Evolutionary conservation across 2,329 filamentous ascomycete genomes (phyloP), one percentile per base, ranked within the genome.

Genomic region (Dactylellina parvicollis): DNA sequence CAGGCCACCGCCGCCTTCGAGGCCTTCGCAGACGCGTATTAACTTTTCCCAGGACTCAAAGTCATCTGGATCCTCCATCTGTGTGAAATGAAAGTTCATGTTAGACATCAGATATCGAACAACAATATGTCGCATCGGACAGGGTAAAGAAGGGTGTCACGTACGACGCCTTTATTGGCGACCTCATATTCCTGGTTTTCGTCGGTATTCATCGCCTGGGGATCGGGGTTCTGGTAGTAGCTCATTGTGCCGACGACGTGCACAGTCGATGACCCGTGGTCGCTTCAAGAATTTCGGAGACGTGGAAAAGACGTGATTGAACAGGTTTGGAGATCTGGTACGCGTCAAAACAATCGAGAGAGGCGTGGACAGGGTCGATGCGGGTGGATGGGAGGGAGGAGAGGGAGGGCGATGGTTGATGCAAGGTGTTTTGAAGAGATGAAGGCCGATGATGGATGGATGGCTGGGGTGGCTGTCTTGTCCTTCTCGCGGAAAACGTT

Each of bases 31-130:
- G 54, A 89, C 88, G 78, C 89, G 89, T 76, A 97, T 89, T 65
- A 98, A 87, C 81, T 92, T 94, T 82, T 98, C 94, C 95, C 95
- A 99, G 74, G 87, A 86, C 78, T 97, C 94, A 79, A 96, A 98
- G 79, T 92, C 93, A 81, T 99, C 95, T 10, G 92, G 86, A 76
- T 96, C 91, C 69, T 86, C 85, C 57, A 83, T 77, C 87, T 89
- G 77, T 34, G 36, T 1, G 22, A 20, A 38, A 30, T 20, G 10
- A 26, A 44, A 18, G 14, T 4, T 60, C 56, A 62, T 20, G 60
- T 20, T 44, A 70, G 22, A 40, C 14, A 8, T 20, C 3, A 9
- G 5, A 14, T n/a, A 38, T 36, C 3, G 24, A 49, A 30, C 36
- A 38, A 7, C 8, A 44, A 22, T 8, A 5, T 28, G n/a, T 47